Base-by-base conservation (phyloP, 2,329 filamentous ascomycete genomes). In the Triangularia verruculosa region DNA sequence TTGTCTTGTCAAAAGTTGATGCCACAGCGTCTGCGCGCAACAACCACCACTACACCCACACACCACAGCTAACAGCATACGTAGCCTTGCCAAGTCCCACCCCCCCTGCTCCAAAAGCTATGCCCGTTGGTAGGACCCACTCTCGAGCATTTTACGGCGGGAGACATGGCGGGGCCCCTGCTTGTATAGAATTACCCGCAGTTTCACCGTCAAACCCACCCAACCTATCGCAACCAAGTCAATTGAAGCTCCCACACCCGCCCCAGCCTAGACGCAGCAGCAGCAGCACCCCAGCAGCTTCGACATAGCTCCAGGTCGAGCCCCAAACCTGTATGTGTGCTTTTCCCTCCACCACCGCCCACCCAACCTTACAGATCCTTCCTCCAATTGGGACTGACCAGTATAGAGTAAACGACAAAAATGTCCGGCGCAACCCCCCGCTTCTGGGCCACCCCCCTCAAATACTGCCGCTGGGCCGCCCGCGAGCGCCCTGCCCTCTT, bases 401-500 rank as follows among this genome's bases (percentile, higher is more conserved):
- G 59, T 4, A 62, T 25, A 52, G 57, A 34, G 25, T 32, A 54
- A 67, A 66, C 63, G 61, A 63, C 61, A 68, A 93, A 93, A 89
- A 83, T 86, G 20, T 22, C 39, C 67, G 73, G 78, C 72, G 71
- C 83, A 65, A 82, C 84, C 61, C 89, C 92, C 72, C 83, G 83
- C 73, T 97, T 99, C 89, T 97, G 90, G 87, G 84, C 87, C 70
- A 84, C 86, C 64, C 95, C 95, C 68, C 74, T 96, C 76, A 88
- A 88, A 72, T 98, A 97, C 87, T 79, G 91, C 73, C 89, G 89
- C 78, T 98, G 93, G 92, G 88, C 93, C 60, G 85, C 91, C 58
- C 89, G 92, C 79, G 89, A 95, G 78, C 91, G 90, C 77, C 95
- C 95, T 59, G 93, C 93, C 64, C 90, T 93, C 80, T 96, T 97